Evolutionary conservation across 164 flowering plant genomes (phyloP).

Genomic region (Cinnamomum chago): DNA sequence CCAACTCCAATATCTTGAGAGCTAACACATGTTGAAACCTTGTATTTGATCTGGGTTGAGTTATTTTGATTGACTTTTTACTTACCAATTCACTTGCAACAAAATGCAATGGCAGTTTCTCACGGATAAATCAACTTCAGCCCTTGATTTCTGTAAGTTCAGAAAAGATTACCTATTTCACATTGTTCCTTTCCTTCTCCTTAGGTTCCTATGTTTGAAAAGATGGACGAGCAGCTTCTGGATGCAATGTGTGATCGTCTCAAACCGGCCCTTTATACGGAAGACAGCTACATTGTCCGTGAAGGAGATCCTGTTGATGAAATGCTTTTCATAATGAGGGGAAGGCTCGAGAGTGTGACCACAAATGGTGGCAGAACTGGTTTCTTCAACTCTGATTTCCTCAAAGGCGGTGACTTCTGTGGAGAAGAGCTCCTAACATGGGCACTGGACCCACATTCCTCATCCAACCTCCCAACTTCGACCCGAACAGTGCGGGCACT

Average conservation of each 20-base stretch:
- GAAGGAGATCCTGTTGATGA: constrained; percentile 97
- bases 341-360: constrained; percentile 66
- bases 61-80: not conserved
- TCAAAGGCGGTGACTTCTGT: constrained; percentile 91
- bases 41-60: not conserved
- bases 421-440: constrained; percentile 97
- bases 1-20: no score
- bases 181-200: not conserved
- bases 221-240: constrained; percentile 86
- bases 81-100: not conserved
- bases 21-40: not conserved
- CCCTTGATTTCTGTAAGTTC: not conserved
- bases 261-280: constrained; percentile 78
- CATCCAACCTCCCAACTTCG: constrained; percentile 79
- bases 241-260: constrained; percentile 94
- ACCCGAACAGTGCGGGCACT: constrained; percentile 81
- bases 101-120: not conserved
- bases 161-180: not conserved
- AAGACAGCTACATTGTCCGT: constrained; percentile 69
- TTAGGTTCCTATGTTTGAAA: constrained; percentile 69
- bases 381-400: constrained; percentile 71
- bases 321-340: constrained; percentile 93
- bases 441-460: constrained; percentile 85
- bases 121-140: not conserved
- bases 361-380: constrained; percentile 96